Percentiles rank a stretch among this genome's conserved stretches.
Conservation (phyloP, 805 yeast genomes). For the Kodamaea leandrae region DNA sequence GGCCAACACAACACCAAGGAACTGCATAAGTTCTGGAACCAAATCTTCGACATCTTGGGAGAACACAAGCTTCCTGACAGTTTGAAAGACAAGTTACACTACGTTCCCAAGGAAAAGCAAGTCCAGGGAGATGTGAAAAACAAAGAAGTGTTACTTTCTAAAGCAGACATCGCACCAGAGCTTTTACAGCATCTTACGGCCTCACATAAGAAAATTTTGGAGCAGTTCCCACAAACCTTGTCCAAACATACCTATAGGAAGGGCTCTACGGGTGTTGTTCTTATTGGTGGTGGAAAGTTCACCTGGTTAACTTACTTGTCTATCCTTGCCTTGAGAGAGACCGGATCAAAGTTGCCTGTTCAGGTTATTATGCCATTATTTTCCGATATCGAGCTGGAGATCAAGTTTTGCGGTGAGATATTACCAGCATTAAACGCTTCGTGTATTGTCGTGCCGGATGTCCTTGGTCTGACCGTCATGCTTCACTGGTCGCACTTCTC, state of each 20-base stretch:
- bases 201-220: slow-evolving; percentile 21
- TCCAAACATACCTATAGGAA: slow-evolving; percentile 19
- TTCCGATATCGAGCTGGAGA: slow-evolving; percentile 31
- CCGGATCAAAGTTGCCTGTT: slow-evolving; percentile 39
- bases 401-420: slow-evolving; percentile 42
- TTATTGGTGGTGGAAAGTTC: slow-evolving; percentile 36
- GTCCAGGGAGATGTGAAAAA: slow-evolving; percentile 18
- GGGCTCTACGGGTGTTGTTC: slow-evolving; percentile 29
- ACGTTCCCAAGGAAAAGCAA: slow-evolving; percentile 19
- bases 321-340: slow-evolving; percentile 29
- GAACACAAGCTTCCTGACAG: slow-evolving; percentile 16
- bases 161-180: slow-evolving; percentile 24
- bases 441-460: slow-evolving; percentile 52
- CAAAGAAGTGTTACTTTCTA: slow-evolving; percentile 24
- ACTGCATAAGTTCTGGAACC: slow-evolving; percentile 29
- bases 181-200: slow-evolving; percentile 20
- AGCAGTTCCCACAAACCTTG: slow-evolving; percentile 20
- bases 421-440: slow-evolving; percentile 61
- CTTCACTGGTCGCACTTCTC: slow-evolving; percentile 40
- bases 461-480: slow-evolving; percentile 52
- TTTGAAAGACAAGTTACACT: slow-evolving; percentile 13
- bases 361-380: slow-evolving; percentile 37
- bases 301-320: slow-evolving; percentile 38
- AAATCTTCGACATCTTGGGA: slow-evolving; percentile 24
- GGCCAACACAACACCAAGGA: slow-evolving; percentile 11